A percentile compares a stretch with the other conserved stretches of the same genome.
phyloP scores from a whole-genome alignment of 2,329 filamentous ascomycete genomes.

The Neodidymelliopsis sp. region DNA sequence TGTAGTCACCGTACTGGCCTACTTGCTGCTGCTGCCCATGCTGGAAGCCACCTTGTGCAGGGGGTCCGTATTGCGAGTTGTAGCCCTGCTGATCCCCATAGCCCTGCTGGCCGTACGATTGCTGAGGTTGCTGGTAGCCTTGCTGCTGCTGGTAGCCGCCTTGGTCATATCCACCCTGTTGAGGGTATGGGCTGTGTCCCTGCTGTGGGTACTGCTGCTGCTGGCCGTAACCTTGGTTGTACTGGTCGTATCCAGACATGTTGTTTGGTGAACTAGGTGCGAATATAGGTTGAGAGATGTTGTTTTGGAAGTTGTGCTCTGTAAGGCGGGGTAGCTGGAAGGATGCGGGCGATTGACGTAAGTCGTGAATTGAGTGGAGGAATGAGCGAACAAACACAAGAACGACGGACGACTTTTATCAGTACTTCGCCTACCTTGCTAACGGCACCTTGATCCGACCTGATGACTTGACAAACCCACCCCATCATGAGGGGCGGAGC shows the following conservation, averaged over 20 bases:
- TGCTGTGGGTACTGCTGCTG: conserved; percentile 48
- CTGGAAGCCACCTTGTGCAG: conserved; percentile 58
- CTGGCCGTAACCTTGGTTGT: conserved; percentile 45
- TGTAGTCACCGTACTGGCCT: conserved; percentile 39
- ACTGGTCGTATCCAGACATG: conserved; percentile 63
- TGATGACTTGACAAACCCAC: conserved; percentile 33
- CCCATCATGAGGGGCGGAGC: conserved; percentile 38
- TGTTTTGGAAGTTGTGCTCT: neutral
- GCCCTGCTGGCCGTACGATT: conserved; percentile 36
- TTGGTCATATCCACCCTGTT: conserved; percentile 43
- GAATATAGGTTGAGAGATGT: neutral
- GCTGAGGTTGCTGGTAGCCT: conserved; percentile 43
- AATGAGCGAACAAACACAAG: conserved; percentile 21
- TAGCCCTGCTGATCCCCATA: conserved; percentile 45
- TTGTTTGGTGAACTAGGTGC: conserved; percentile 13
- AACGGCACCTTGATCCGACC: conserved; percentile 27
- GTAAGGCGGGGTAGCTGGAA: conserved; percentile 15
- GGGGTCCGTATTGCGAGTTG: conserved; percentile 54
- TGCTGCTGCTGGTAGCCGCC: conserved; percentile 40
- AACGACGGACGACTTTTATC: conserved; percentile 27
- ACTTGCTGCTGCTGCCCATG: conserved; percentile 50
- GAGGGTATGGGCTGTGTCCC: conserved; percentile 38
- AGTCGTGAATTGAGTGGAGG: conserved; percentile 7
- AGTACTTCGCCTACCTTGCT: conserved; percentile 19
- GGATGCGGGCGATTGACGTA: conserved; percentile 15